phyloP scores from a whole-genome alignment of 2,329 filamentous ascomycete genomes.

The Aspergillus uvarum region DNA sequence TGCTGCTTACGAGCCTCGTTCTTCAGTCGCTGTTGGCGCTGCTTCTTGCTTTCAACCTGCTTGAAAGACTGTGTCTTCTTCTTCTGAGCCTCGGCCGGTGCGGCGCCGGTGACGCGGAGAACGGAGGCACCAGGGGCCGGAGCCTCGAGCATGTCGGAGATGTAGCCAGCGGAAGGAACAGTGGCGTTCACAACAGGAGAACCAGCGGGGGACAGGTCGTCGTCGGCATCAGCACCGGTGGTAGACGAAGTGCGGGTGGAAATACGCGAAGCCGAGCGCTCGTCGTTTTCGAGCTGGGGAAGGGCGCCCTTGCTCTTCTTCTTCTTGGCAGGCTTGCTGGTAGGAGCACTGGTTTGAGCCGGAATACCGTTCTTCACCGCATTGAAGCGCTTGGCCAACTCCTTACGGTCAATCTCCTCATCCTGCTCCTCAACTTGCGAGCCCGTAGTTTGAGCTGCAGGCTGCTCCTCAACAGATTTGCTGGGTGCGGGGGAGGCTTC shows the following conservation, averaged over 20 bases:
- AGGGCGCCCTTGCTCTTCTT: constrained; percentile 65
- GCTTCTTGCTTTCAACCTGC: constrained; percentile 84
- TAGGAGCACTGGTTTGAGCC: constrained; percentile 42
- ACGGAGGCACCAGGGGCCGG: constrained; percentile 67
- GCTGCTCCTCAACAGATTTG: constrained; percentile 33
- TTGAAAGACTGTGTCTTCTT: constrained; percentile 62
- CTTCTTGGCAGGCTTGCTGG: constrained; percentile 56
- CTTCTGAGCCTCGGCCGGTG: constrained; percentile 48
- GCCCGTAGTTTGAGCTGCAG: constrained; percentile 28
- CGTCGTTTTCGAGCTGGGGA: constrained; percentile 49
- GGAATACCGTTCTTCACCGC: constrained; percentile 69
- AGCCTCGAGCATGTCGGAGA: constrained; percentile 90
- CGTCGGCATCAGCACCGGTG: constrained; percentile 73
- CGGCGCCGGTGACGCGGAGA: constrained; percentile 71
- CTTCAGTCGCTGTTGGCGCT: constrained; percentile 89
- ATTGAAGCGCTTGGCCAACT: constrained; percentile 73
- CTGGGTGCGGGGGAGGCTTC: constrained; percentile 30
- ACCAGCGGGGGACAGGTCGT: constrained; percentile 69
- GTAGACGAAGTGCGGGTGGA: constrained; percentile 67
- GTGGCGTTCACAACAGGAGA: constrained; percentile 60
- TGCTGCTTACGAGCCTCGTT: constrained; percentile 73
- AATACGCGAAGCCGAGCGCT: constrained; percentile 41
- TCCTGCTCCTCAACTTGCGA: constrained; percentile 44
- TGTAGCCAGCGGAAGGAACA: constrained; percentile 56
- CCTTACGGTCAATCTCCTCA: constrained; percentile 66